Evolutionary conservation across 2,329 filamentous ascomycete genomes (phyloP), one percentile per base, ranked within the genome.

Genomic region (Coniochaeta sp.): DNA sequence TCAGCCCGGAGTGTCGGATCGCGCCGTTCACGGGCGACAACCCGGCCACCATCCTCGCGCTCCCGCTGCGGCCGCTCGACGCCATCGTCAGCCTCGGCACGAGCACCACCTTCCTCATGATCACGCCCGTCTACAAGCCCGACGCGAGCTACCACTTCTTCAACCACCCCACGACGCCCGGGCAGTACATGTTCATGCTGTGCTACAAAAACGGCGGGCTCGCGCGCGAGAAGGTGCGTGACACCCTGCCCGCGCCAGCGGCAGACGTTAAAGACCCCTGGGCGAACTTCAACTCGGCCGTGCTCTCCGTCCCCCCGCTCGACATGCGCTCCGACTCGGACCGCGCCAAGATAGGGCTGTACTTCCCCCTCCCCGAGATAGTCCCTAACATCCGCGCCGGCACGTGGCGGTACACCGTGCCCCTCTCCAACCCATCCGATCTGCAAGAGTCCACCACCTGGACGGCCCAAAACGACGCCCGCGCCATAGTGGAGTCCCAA

Each of bases 121-220:
- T 88, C 63, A 97, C 94, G 4, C 85, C 89, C n/a, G 78, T 82
- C 61, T 97, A 96, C 77, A 86, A 86, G 66, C 90, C 94, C 2
- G 86, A 96, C 64, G 88, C 90, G 3, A 82, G 87, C 6, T 96
- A 96, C 64, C 94, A 99, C 74, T 96, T 97, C 77, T 95, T 97
- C 81, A 96, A 96, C 74, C 91, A 97, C 69, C 94, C 94, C 1
- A 94, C 91, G 42, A 95, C 90, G 1, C 74, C 85, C 0, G 90
- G 88, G 1, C 81, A 96, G 54, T 96, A 95, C 79, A 97, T 99
- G 94, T 97, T 99, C 71, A 99, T 99, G 94, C 83, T 99, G 31
- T 99, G 94, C 78, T 99, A 97, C 77, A 97, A 97, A 72, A 99
- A 99, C 71, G 94, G 94, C 59, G 91, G 91, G 2, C 82, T 97